Conservation (phyloP, 441 rosid genomes). For the Corymbia citriodora region DNA sequence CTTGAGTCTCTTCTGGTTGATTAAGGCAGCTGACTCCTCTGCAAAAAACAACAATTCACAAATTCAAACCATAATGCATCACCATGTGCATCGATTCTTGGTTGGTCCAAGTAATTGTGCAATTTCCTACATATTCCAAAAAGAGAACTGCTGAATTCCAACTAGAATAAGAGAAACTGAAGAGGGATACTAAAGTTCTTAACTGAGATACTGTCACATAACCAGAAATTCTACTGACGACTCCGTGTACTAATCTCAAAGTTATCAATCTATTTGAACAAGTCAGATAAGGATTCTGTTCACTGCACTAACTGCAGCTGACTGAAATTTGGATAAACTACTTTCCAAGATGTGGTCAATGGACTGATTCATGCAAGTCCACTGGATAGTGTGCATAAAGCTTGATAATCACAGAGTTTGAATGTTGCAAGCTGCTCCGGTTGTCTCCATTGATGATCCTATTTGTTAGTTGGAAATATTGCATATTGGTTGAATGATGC, state of each 20-base stretch:
- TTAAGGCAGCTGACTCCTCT: conserved; percentile 13
- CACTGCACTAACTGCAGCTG: neutral
- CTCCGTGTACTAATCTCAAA: neutral
- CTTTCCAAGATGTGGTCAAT: neutral
- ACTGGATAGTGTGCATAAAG: neutral
- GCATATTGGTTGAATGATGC: neutral
- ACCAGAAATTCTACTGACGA: neutral
- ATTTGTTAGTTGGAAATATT: neutral
- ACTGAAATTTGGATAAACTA: neutral
- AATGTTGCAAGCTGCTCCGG: fast-evolving
- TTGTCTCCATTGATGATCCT: neutral
- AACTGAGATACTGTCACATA: neutral
- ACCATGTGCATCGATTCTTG: neutral
- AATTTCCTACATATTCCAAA: neutral
- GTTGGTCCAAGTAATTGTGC: neutral
- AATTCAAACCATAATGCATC: neutral
- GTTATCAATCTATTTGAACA: neutral
- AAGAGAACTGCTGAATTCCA: neutral
- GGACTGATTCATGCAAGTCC: neutral
- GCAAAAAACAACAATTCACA: neutral
- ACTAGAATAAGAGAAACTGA: neutral
- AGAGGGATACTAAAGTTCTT: neutral
- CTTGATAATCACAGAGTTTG: neutral
- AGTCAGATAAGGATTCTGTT: neutral
- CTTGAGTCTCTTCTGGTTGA: conserved; percentile 33